Evolutionary conservation across 352 stramenopile species (phyloP).

Genomic region (Phytophthora ohioensis): DNA sequence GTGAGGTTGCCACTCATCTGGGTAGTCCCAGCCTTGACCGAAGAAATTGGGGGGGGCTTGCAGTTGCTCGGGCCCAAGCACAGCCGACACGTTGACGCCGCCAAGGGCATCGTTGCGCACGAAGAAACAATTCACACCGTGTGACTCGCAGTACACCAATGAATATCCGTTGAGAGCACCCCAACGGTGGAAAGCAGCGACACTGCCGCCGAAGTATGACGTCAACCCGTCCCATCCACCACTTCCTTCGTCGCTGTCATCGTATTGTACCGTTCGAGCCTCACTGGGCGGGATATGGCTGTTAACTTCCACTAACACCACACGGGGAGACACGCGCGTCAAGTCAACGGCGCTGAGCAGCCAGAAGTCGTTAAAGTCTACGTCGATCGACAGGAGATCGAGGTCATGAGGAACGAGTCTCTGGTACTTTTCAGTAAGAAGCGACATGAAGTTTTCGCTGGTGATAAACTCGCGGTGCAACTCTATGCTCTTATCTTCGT

Average conservation of each 20-base stretch:
- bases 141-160: constrained; percentile 83
- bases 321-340: constrained; percentile 50
- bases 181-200: constrained; percentile 62
- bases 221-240: constrained; percentile 58
- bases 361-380: constrained; percentile 86
- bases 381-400: constrained; percentile 74
- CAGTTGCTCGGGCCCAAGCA: constrained; percentile 46
- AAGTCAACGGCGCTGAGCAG: constrained; percentile 64
- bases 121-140: constrained; percentile 81
- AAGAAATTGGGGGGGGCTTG: constrained; percentile 76
- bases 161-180: constrained; percentile 55
- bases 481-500: constrained; percentile 56
- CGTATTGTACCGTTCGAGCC: constrained; percentile 55
- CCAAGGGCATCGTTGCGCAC: constrained; percentile 60
- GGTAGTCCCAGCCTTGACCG: constrained; percentile 60
- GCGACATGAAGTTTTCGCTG: constrained; percentile 64
- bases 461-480: constrained; percentile 70
- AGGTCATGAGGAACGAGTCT: constrained; percentile 51
- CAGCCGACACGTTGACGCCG: constrained; percentile 44
- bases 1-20: constrained; percentile 42
- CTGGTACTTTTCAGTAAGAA: constrained; percentile 53
- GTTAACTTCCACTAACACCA: constrained; percentile 75
- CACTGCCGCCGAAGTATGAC: constrained; percentile 68
- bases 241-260: constrained; percentile 37
- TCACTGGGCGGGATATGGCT: constrained; percentile 60